A percentile compares a stretch with the other conserved stretches of the same genome.
phyloP scores from a whole-genome alignment of 176 grass and related monocot species.

The Carex kokanica region DNA sequence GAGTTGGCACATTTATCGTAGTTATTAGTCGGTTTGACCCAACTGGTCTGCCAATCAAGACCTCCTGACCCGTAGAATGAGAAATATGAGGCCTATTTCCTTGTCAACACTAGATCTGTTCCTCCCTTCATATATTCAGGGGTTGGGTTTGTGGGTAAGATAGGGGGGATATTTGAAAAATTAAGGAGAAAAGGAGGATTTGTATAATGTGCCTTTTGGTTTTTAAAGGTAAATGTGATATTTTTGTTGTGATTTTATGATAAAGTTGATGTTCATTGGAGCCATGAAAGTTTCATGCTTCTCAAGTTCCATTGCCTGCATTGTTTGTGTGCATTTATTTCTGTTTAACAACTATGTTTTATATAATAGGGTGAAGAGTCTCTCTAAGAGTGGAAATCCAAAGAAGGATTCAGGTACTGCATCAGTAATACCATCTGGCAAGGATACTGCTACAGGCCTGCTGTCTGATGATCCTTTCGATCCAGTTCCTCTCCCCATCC shows the following conservation, averaged over 20 bases:
- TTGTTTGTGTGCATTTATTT: neutral
- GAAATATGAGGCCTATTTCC: neutral
- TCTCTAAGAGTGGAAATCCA: slow-evolving; percentile 77
- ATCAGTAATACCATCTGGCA: slow-evolving; percentile 41
- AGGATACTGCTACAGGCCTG: slow-evolving; percentile 40
- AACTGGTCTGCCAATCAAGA: neutral
- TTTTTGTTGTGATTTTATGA: neutral
- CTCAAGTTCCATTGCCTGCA: neutral
- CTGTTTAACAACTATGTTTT: neutral
- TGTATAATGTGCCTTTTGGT: neutral
- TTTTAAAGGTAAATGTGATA: neutral
- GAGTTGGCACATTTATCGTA: neutral
- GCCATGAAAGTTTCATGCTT: neutral
- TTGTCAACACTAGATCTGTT: neutral
- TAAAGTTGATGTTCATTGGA: neutral
- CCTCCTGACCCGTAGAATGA: neutral
- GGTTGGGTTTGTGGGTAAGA: neutral
- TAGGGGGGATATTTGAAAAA: neutral
- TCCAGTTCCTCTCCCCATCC: slow-evolving; percentile 44
- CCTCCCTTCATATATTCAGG: neutral
- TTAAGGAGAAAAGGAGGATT: neutral
- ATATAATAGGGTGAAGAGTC: slow-evolving; percentile 90
- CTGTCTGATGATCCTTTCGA: slow-evolving; percentile 56
- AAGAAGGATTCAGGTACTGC: slow-evolving; percentile 64
- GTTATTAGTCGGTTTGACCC: neutral